Base-by-base conservation (phyloP, 2,329 filamentous ascomycete species). In the Diaporthe amygdali region DNA sequence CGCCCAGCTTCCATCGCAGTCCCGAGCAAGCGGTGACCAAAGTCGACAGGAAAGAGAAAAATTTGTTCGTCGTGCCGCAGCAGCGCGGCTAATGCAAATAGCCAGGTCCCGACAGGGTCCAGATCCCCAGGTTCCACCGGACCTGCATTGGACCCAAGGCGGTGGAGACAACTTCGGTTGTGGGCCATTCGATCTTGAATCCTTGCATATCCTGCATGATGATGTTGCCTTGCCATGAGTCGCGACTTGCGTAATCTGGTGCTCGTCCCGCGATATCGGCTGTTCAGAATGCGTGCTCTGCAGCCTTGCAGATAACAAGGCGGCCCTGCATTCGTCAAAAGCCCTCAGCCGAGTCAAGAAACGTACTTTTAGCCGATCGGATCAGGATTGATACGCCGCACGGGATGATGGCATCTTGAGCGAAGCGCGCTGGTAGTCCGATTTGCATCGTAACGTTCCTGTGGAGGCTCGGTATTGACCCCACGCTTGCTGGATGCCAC, bases 141-240 rank as follows among this genome's bases (percentile, higher is more conserved):
- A 59, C 52, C 51, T 72, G 71, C 68, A 72, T 66, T 66, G 59
- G 30, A 51, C 70, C 41, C 25, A 44, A 56, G 49, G 17, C 30
- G 32, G 71, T 68, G 68, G 71, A 41, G 68, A 64, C 55, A 59
- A 54, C 71, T 25, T 70, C 61, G 41, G 22, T 52, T 54, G 71
- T 72, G 71, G 71, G 27, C 49, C 49, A 47, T 34, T 44, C 37
- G 47, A 66, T 61, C 47, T 61, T 37, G 51, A 15, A 71, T 41
- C 68, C 71, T 64, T 71, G 71, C 17, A 68, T 59, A n/a, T 49
- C 25, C 59, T 72, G 63, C 68, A 72, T 54, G 66, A 63, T 63
- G 47, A 71, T 71, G 68, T 71, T 71, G 71, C 61, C 55, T 63
- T 64, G 54, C 59, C 55, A 59, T 59, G 71, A 72, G 68, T 72